Evolutionary conservation across 2,329 filamentous ascomycete species (phyloP), one percentile per base, ranked within the genome.

Genomic region (Paraphoma chrysanthemicola): DNA sequence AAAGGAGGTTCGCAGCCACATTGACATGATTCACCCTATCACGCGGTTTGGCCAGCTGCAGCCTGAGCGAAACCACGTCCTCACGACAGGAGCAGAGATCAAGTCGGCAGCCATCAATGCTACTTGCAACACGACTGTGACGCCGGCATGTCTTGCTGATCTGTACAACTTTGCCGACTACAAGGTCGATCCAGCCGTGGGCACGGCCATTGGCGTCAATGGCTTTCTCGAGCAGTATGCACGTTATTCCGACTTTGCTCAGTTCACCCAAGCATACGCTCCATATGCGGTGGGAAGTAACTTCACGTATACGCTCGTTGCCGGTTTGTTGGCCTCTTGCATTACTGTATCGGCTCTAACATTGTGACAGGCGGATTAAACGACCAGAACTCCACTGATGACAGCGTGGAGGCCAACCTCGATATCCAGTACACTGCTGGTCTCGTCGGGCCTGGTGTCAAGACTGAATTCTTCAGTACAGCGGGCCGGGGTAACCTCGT

Each of bases 21-120:
- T 90, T 54, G 83, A 85, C 55, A 80, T 89, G 68, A 85, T 90
- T 47, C 86, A 89, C 71, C 88, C 88, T 1, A 90, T 87, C 0
- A 90, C 85, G 4, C 80, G 84, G 39, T 90, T 90, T 56, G 84
- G 84, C 16, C 77, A 81, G 53, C 78, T 84, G 18, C 72, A 70
- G 30, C 63, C 81, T 2, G 80, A 84, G 54, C 69, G 64, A 44
- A 78, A 71, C 28, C 73, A 73, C 6, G 69, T 78, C 11, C 54
- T 73, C 17, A 68, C 71, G 31, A 61, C 73, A 43, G 65, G 73
- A 48, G 59, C 59, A 3, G 59, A 64, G 8, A 61, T 71, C 16
- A 62, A 58, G 3, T 51, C 53, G 36, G 60, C 63, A 33, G 67
- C 66, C n/a, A 60, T 69, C 17, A 74, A 77, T 11, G 69, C 74